A percentile compares a stretch with the other conserved stretches of the same genome.
phyloP scores from a whole-genome alignment of 2,329 filamentous ascomycete species.

The Fusarium illudens region DNA sequence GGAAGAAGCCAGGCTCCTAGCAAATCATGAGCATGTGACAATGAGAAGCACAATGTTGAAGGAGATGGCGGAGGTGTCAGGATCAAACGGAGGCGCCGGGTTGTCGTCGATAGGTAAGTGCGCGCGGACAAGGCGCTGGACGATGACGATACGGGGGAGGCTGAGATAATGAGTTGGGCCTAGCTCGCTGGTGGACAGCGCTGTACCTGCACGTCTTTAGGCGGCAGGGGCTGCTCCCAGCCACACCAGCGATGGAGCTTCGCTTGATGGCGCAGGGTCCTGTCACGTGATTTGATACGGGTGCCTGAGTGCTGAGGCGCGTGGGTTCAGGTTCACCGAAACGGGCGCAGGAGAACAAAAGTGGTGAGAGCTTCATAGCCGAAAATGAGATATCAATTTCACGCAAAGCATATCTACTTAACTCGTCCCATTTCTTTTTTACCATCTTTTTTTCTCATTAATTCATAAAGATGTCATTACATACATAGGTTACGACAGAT shows the following conservation, averaged over 20 bases:
- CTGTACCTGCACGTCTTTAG: slow-evolving; percentile 34
- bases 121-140: slow-evolving; percentile 40
- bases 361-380: slow-evolving; percentile 6
- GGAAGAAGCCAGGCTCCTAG: slow-evolving; percentile 35
- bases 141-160: slow-evolving; percentile 45
- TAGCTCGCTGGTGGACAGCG: slow-evolving; percentile 30
- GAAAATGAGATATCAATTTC: slow-evolving; percentile 6
- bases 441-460: slow-evolving; percentile 4
- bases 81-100: slow-evolving; percentile 24
- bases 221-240: slow-evolving; percentile 31
- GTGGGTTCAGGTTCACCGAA: neutral
- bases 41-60: slow-evolving; percentile 24
- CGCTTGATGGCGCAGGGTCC: neutral
- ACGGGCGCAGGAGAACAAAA: neutral
- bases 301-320: slow-evolving; percentile 1
- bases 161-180: slow-evolving; percentile 43
- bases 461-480: slow-evolving; percentile 5
- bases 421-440: neutral
- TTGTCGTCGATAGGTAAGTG: slow-evolving; percentile 38
- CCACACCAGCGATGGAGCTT: neutral
- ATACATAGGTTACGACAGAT: slow-evolving; percentile 1
- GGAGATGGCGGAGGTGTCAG: slow-evolving; percentile 23
- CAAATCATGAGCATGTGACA: slow-evolving; percentile 39
- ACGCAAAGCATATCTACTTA: neutral
- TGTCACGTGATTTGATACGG: slow-evolving; percentile 29